Conservation (phyloP, 805 yeast genomes). For the Kuraishia ogatae region DNA sequence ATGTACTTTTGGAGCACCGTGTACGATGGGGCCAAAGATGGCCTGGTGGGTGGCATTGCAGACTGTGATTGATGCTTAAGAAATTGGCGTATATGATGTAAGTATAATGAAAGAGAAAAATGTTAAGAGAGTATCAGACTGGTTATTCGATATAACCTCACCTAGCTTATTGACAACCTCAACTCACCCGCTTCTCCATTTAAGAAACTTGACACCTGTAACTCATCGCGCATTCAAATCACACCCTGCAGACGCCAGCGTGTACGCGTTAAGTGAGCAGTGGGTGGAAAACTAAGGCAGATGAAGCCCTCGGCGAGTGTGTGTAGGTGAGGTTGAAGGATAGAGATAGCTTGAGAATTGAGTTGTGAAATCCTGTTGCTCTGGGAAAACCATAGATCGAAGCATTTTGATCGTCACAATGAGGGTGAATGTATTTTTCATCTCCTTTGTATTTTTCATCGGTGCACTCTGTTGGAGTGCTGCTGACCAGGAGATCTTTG, state of each 20-base stretch:
- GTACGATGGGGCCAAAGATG: constrained; percentile 4
- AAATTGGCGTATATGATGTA: too few species aligned
- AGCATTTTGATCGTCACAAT: too few species aligned
- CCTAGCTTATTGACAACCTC: too few species aligned
- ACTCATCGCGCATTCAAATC: background rate
- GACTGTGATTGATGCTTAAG: too few species aligned
- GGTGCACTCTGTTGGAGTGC: constrained; percentile 19
- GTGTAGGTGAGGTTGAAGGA: background rate
- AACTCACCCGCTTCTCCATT: too few species aligned
- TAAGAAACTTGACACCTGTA: background rate
- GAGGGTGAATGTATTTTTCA: background rate
- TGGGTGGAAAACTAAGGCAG: background rate
- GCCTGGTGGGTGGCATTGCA: background rate
- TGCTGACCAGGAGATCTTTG: constrained; percentile 76
- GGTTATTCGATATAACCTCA: too few species aligned
- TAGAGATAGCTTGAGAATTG: background rate
- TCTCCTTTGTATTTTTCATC: background rate
- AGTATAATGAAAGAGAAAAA: too few species aligned
- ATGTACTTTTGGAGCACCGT: constrained; percentile 16
- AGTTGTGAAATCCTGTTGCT: too few species aligned
- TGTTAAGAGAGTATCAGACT: too few species aligned
- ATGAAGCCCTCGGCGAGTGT: background rate
- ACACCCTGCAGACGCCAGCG: background rate
- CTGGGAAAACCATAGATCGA: too few species aligned
- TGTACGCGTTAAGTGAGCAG: background rate